Base-by-base conservation (phyloP, 2,329 filamentous ascomycete species). In the Aspergillus quadricinctus region DNA sequence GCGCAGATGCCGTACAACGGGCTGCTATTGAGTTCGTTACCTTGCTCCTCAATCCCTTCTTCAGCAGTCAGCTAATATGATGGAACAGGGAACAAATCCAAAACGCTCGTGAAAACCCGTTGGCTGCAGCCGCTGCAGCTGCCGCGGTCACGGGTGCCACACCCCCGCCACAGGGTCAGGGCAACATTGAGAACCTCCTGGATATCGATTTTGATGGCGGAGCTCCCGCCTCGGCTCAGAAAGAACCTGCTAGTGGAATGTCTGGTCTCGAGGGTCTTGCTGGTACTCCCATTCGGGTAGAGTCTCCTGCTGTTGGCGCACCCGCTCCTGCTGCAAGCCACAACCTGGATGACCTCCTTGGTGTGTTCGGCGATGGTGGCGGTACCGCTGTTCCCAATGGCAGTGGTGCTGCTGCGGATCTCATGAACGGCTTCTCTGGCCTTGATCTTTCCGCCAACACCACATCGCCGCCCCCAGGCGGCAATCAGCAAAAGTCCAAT, bases 161-260 rank as follows among this genome's bases (percentile, higher is more conserved):
- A 29, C 74, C 80, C 1, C 69, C 78, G 27, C 63, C 70, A 19
- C 73, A 75, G 59, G 69, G 82, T 6, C 88, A 92, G 71, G 89
- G 77, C 78, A 97, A 96, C 67, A 83, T 93, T 62, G 94, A 99
- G 75, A 99, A 97, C 72, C 81, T 99, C 21, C 83, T 99, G 55
- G 94, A 99, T 68, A 96, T 96, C 67, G 92, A 96, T 74, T 96
- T 96, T 70, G 94, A 97, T 69, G 94, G 93, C 27, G 88, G 90
- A 2, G 92, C 89, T 2, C 93, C 93, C 3, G 93, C 94, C n/a
- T 93, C 90, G 11, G 82, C 90, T 52, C 88, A 92, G 62, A 83
- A 83, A 54, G 79, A 85, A 60, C 82, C 85, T 17, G 65, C 72
- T 75, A 73, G 73, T 57, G 87, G 86, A 55, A 79, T 90, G 71